Conservation (phyloP, 2,329 filamentous ascomycete species). For the Talaromyces sp. region DNA sequence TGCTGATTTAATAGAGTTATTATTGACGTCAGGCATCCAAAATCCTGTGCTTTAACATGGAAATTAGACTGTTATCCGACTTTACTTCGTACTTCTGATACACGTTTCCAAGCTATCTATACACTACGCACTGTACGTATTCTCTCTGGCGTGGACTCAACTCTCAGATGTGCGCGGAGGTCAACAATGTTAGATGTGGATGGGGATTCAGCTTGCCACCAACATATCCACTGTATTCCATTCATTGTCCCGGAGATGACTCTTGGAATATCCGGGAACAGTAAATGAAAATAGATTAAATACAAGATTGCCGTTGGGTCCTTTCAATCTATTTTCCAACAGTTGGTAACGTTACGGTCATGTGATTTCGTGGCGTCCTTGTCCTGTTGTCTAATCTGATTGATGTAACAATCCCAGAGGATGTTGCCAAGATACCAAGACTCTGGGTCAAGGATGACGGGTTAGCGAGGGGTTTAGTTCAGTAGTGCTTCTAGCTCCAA, state of each 20-base stretch:
- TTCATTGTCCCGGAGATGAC: not conserved
- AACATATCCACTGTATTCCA: not conserved
- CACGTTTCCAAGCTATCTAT: not conserved
- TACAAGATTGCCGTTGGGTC: not conserved
- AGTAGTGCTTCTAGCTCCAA: not conserved
- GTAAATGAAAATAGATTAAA: not conserved
- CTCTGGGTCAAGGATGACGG: not conserved
- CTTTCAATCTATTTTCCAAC: slow-evolving; percentile 1
- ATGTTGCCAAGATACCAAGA: not conserved
- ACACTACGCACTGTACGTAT: not conserved
- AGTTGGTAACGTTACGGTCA: slow-evolving; percentile 5
- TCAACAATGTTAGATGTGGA: not conserved
- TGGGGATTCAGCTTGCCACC: not conserved
- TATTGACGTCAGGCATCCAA: not conserved
- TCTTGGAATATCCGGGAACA: not conserved
- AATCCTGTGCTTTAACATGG: not conserved
- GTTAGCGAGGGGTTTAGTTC: not conserved
- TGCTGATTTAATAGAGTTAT: not conserved
- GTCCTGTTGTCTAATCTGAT: not conserved
- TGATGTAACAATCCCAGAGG: not conserved
- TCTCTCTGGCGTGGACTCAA: not conserved
- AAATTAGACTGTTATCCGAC: not conserved
- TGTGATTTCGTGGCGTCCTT: slow-evolving; percentile 2
- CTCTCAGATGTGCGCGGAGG: not conserved
- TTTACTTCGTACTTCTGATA: not conserved